Percentiles rank a stretch among this genome's conserved stretches.
phyloP scores from a whole-genome alignment of 31 red algal species.

The Porphyra umbilicalis region DNA sequence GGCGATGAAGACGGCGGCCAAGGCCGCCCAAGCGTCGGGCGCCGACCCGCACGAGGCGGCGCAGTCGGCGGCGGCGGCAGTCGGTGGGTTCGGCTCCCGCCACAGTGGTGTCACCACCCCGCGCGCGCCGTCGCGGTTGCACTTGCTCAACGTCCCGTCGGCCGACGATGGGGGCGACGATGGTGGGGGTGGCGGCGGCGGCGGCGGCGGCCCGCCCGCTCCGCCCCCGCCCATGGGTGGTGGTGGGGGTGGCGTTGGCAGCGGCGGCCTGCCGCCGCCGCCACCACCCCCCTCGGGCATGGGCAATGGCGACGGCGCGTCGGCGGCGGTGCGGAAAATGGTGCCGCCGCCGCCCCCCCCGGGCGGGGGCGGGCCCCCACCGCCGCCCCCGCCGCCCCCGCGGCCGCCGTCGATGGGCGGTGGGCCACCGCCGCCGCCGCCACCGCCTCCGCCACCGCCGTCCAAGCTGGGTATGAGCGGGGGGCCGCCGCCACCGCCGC shows the following conservation, averaged over 20 bases:
- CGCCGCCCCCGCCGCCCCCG: neutral
- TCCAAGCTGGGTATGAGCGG: neutral
- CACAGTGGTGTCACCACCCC: neutral
- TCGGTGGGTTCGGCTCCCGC: neutral
- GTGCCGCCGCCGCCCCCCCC: neutral
- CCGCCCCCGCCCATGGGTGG: neutral
- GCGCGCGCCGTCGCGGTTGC: neutral
- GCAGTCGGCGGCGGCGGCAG: neutral
- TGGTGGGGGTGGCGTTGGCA: neutral
- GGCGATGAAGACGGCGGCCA: constrained; percentile 39
- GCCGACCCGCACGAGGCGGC: neutral
- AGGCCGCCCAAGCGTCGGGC: constrained; percentile 4
- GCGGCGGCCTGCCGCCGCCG: too few relatives aligned
- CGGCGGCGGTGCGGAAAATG: neutral
- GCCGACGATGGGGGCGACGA: neutral
- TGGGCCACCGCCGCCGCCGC: neutral
- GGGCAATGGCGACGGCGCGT: neutral
- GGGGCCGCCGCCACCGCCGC: neutral
- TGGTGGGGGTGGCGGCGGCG: neutral
- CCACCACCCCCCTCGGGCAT: neutral
- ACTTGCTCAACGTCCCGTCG: neutral
- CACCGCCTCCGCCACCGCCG: neutral
- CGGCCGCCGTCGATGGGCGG: neutral
- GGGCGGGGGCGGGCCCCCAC: neutral
- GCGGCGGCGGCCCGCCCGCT: neutral